Base-by-base conservation (phyloP, 2,329 filamentous ascomycete species). In the Botrytis paeoniae region DNA sequence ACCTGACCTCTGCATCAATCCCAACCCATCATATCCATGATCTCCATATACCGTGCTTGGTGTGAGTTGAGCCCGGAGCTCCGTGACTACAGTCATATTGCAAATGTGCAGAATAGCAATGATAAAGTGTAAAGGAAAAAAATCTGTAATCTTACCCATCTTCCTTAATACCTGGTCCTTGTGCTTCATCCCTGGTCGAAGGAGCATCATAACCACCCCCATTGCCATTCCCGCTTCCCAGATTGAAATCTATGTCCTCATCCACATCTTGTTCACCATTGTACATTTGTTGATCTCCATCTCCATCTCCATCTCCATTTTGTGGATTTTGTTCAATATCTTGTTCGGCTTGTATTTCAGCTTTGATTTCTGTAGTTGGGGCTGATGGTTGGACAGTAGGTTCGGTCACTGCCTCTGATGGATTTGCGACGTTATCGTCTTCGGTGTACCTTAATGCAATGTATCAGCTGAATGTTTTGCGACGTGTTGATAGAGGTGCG, bases 91-190 rank as follows among this genome's bases (percentile, higher is more conserved):
- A 32, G 57, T 75, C 74, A 76, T 73, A 66, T 74, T 72, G 64
- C 63, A 65, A 69, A 39, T 70, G 59, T 54, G 69, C 48, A 65
- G 73, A 69, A 70, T 73, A 65, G 73, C 51, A 65, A 74, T 77
- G 75, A 69, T 74, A 78, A 77, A 76, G 79, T 77, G 73, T 72
- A 77, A 54, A 72, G 60, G 25, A 66, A 72, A 72, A 72, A 72
- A 68, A 16, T 66, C 25, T 72, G 62, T 54, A 72, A 78, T 89
- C 93, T 95, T 91, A 97, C 93, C 93, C 93, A 81, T 97, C 93
- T 89, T 97, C 93, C 83, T 97, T 97, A 73, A 95, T 93, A 74
- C 91, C 92, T 75, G 92, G 89, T 74, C 87, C 89, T 77, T 85
- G 84, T 63, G 80, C 73, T 66, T 84, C 81, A 73, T 81, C 78